Evolutionary conservation across 768 basidiomycete genomes (phyloP), one percentile per base, ranked within the genome.

Genomic region (Tulasnella sp.): DNA sequence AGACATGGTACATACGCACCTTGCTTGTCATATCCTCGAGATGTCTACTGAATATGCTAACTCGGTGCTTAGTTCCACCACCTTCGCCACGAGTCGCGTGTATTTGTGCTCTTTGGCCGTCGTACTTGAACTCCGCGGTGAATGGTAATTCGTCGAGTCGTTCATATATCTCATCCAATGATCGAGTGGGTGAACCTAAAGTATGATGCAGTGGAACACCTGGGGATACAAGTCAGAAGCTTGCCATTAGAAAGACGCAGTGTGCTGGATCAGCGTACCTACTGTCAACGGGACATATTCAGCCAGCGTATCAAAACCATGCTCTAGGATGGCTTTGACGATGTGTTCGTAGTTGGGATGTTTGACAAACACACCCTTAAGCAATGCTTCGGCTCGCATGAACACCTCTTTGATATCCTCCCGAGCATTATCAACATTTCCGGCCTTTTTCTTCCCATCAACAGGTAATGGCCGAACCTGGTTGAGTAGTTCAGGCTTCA

Each of bases 21-120:
- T 94, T 92, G 61, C 81, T 80, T 1, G 89, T 92, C 92, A 92
- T 92, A 66, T 92, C 83, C 71, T 93, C 90, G 30, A 94, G 73
- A 73, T 92, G 89, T 56, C 91, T 82, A 60, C 87, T 89, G 73
- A 94, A 94, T 50, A 93, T 75, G 53, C 80, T 79, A 43, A 89
- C 77, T 9, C 63, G 15, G 19, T 57, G 59, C n/a, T 50, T 65
- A 29, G 66, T 54, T 10, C 67, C 64, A 30, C 67, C 73, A 30
- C 69, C 65, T 2, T 68, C 65, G 12, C 66, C 66, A 62, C 63
- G 68, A 44, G 54, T 66, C 11, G 76, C 84, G 67, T 88, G 86
- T n/a, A 87, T 82, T 69, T 89, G 88, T 19, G 84, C 88, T 50
- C 85, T 78, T 66, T 89, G 86, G 19, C 85, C 92, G 65, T 96